These are phyloP conservation scores for Aspergillus sclerotiicarbonarius DNA, from an alignment of 495 filamentous ascomycete species.

Conservation along the genomic window DNA sequence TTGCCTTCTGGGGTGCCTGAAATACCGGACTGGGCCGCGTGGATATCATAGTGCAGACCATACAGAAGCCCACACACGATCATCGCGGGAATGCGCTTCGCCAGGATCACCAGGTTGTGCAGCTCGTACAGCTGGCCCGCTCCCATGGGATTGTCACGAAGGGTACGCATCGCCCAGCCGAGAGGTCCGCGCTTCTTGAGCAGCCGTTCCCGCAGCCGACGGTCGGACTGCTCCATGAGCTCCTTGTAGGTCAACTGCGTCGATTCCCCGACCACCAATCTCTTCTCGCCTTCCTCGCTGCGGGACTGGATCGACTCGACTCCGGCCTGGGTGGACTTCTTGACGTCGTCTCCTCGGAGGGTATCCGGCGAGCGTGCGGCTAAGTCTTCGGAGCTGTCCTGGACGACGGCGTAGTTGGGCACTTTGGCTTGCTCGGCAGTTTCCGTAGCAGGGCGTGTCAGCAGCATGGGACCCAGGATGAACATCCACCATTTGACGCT, in stretches of 20 bases:
- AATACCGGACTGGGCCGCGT: constrained; percentile 62
- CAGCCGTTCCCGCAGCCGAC: constrained; percentile 52
- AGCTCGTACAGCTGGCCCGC: constrained; percentile 64
- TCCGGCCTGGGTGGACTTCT: constrained; percentile 18
- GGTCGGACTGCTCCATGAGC: constrained; percentile 49
- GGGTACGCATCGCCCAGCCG: constrained; percentile 70
- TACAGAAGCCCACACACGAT: constrained; percentile 57
- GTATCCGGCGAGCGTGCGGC: constrained; percentile 24
- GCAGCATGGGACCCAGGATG: constrained; percentile 52
- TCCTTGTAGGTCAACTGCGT: constrained; percentile 53
- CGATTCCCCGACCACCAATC: constrained; percentile 37
- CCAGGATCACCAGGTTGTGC: constrained; percentile 57
- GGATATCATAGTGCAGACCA: constrained; percentile 71
- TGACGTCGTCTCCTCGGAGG: constrained; percentile 32
- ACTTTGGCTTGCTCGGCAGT: constrained; percentile 45
- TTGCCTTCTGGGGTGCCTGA: constrained; percentile 63
- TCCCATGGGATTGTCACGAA: constrained; percentile 66
- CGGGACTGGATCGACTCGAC: not conserved
- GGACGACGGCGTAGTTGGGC: constrained; percentile 54
- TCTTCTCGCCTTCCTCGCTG: constrained; percentile 40
- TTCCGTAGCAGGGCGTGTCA: constrained; percentile 41
- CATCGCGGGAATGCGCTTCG: constrained; percentile 60
- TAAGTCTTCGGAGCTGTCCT: constrained; percentile 37
- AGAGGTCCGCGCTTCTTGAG: constrained; percentile 57
- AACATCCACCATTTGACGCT: constrained; percentile 54